Percentiles rank a stretch among this genome's conserved stretches.
These are phyloP conservation scores for Eucalyptus globulus DNA, from an alignment of 345 rosid genomes.

Conservation along the genomic window DNA sequence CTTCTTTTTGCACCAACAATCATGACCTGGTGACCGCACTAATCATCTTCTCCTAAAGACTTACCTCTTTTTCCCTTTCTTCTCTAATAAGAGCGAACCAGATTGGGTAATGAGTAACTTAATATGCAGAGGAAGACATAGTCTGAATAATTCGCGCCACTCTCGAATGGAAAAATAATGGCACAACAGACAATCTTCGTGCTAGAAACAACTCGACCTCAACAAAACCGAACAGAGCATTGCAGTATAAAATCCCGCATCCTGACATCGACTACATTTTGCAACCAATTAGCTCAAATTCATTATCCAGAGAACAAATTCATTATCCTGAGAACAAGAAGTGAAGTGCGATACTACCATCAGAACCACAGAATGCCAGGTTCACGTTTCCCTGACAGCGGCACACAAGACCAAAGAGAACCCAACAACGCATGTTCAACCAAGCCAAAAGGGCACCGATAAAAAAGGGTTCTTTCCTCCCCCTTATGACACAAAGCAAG, in stretches of 20 bases:
- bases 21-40: background rate
- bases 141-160: background rate
- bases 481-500: background rate
- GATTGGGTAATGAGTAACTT: background rate
- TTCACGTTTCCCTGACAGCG: background rate
- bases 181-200: background rate
- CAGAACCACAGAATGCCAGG: background rate
- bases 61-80: background rate
- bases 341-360: background rate
- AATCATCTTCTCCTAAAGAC: background rate
- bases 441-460: background rate
- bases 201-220: background rate
- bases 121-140: background rate
- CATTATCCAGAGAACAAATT: background rate
- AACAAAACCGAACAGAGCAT: background rate
- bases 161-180: background rate
- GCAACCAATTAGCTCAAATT: background rate
- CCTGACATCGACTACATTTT: background rate
- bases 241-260: background rate
- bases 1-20: background rate
- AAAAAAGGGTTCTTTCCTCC: background rate
- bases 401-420: background rate
- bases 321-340: background rate
- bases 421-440: background rate
- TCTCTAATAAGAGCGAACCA: background rate